Conservation (phyloP, 495 filamentous ascomycete species). For the Xylaria venustula region DNA sequence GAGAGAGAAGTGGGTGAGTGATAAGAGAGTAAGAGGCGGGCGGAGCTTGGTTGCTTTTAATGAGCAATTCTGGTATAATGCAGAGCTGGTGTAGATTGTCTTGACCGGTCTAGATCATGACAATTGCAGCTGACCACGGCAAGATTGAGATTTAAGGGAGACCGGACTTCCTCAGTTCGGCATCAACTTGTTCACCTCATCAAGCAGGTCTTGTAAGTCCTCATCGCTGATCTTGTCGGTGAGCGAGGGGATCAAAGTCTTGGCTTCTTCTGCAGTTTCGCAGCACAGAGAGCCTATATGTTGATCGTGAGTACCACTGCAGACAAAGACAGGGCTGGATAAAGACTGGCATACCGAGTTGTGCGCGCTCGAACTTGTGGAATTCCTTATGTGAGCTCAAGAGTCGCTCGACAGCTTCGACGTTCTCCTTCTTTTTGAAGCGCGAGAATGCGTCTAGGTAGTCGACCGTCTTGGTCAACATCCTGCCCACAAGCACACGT, state of each 20-base stretch:
- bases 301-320: conserved; percentile 3
- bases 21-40: neutral
- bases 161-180: conserved; percentile 20
- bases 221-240: conserved; percentile 83
- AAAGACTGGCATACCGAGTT: conserved; percentile 67
- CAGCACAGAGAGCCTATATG: conserved; percentile 80
- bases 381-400: conserved; percentile 74
- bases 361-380: conserved; percentile 86
- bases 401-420: conserved; percentile 84
- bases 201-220: conserved; percentile 79
- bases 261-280: conserved; percentile 90
- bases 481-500: conserved; percentile 28
- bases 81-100: neutral
- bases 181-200: conserved; percentile 82
- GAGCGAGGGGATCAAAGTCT: conserved; percentile 90
- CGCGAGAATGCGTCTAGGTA: conserved; percentile 92
- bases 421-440: conserved; percentile 91
- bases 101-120: neutral
- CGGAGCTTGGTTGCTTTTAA: neutral
- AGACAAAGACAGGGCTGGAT: neutral
- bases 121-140: neutral
- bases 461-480: conserved; percentile 79
- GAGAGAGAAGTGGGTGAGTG: neutral
- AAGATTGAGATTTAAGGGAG: neutral
- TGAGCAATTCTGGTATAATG: neutral